Base-by-base conservation (phyloP, 257 asterid species). In the Solanum ossicruentum region DNA sequence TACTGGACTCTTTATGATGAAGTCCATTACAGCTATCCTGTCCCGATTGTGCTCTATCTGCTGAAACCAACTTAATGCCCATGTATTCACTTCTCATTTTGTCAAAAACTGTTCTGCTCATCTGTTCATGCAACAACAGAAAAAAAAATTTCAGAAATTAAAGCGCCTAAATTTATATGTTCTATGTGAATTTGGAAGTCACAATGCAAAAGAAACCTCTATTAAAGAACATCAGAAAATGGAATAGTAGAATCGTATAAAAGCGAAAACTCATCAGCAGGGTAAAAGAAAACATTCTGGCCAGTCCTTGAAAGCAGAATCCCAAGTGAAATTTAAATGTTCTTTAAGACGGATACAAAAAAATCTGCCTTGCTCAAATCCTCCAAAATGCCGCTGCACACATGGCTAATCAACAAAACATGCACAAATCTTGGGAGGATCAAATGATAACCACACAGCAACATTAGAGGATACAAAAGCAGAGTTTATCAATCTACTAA, bases 61-160 rank as follows among this genome's bases (percentile, higher is more conserved):
- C 91, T 55, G 97, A 85, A 86, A 86, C 90, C 86, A 85, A 85
- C 88, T 90, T 91, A 84, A 91, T 93, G 61, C 83, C 90, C 54
- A 75, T 85, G 82, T 69, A 78, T 83, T 91, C 94, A 55, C 55
- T 85, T 87, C 95, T 92, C 92, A 97, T 92, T 89, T 86, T 89
- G 85, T 91, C 97, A 81, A 97, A 93, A 47, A 91, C 98, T 89
- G 97, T 92, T 87, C 91, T 93, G 89, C 98, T 92, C 70, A 97
- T 94, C 99, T 97, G 96, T 78, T 80, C 54, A 69, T 52, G 84
- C 17, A 18, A 85, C 57, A 75, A 17, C 66, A 49, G 5, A 3
- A 6, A 82, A 39, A 28, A 66, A 66, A 15, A 4, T 20, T 69
- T 15, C 67, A 88, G 85, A 4, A 58, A 85, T 9, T 84, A 49